phyloP scores from a whole-genome alignment of 768 basidiomycete genomes.

The Suillus occidentalis region DNA sequence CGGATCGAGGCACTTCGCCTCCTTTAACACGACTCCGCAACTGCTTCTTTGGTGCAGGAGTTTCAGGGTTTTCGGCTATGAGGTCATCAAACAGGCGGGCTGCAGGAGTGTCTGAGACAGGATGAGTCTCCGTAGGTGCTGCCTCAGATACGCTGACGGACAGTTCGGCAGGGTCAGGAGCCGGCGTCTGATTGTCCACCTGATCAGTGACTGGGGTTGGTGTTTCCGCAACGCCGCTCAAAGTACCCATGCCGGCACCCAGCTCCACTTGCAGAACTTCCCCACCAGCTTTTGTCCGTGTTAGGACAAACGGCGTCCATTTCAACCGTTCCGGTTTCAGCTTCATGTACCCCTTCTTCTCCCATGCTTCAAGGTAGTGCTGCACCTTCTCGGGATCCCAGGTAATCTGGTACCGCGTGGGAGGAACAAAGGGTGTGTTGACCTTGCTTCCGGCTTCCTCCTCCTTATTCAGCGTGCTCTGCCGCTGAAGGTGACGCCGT shows the following conservation, averaged over 20 bases:
- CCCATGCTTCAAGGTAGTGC: constrained; percentile 67
- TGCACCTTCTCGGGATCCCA: constrained; percentile 72
- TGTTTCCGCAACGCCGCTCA: constrained; percentile 7
- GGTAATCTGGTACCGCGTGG: constrained; percentile 68
- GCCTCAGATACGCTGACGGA: constrained; percentile 18
- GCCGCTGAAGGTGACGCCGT: constrained; percentile 60
- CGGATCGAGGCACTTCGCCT: constrained; percentile 9
- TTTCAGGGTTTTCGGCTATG: constrained; percentile 16
- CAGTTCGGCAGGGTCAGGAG: constrained; percentile 13
- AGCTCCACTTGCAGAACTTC: constrained; percentile 26
- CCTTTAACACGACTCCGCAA: constrained; percentile 17
- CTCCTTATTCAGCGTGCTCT: constrained; percentile 44
- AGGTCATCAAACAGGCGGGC: constrained; percentile 34
- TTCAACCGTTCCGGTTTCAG: constrained; percentile 83
- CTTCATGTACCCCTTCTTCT: constrained; percentile 73
- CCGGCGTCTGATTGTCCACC: constrained; percentile 25
- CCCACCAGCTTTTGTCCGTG: constrained; percentile 39
- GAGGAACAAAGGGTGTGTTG: constrained; percentile 59
- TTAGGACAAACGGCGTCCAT: constrained; percentile 90
- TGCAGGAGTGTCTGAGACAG: constrained; percentile 20
- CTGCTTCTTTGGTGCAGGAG: constrained; percentile 21
- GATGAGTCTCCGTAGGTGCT: constrained; percentile 1
- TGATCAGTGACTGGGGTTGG: constrained; percentile 17
- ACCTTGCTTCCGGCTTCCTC: constrained; percentile 35
- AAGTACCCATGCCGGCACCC: constrained; percentile 15